Base-by-base conservation (phyloP, 1,139 yeast species). In the Keqinozyma sinolaborantium region DNA sequence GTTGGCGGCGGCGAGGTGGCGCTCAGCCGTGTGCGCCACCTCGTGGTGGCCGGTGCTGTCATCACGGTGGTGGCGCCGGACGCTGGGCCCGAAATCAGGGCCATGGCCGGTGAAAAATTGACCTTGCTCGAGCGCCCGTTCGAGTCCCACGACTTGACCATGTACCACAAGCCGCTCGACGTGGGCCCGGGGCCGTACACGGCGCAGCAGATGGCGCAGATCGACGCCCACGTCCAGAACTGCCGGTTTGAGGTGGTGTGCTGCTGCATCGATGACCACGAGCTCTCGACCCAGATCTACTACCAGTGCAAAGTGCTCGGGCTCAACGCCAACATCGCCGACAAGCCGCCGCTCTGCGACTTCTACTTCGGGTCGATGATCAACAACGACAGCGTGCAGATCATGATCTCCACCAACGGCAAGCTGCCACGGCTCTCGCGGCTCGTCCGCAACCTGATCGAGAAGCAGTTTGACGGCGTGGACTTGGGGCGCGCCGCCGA, bases 1-100 rank as follows among this genome's bases (percentile, higher is more conserved):
- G 74, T 85, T 28, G 95, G 95, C 0, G 85, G 83, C 6, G 95
- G 95, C 4, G 87, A 82, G 31, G 95, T 86, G 8, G 95, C 90
- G 0, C 64, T 79, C 11, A 76, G 88, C 24, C 59, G 95, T 35
- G 74, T 85, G 10, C 64, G 71, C 32, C 85, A 83, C 48, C 64
- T 85, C 24, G 57, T 83, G 9, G 71, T 73, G 16, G 92, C 95
- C 1, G 74, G 79, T 41, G 92, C 94, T 4, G 64, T 62, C 32
- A 73, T 85, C 28, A 81, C 88, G 0, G 82, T 85, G 14, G 53
- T 75, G 3, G 77, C 77, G 34, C 73, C 74, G 1, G 25, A 23
- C 12, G n/a, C n/a, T n/a, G n/a, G n/a, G n/a, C n/a, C n/a, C n/a
- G n/a, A n/a, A n/a, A n/a, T n/a, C n/a, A n/a, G n/a, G n/a, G n/a